Evolutionary conservation across 768 basidiomycete species (phyloP), one percentile per base, ranked within the genome.

Genomic region (Tricholoma terreum): DNA sequence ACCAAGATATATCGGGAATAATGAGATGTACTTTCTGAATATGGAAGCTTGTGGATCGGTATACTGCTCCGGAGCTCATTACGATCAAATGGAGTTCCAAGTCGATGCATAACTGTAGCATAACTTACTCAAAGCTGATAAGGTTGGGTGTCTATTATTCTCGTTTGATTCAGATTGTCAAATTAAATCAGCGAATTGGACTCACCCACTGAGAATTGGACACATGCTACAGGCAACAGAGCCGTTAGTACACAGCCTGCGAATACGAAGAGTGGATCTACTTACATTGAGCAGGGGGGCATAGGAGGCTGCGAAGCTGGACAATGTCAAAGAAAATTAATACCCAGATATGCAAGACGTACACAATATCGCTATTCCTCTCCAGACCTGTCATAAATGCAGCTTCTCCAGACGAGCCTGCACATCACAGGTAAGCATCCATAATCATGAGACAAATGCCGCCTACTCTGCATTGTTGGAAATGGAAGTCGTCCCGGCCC

Each of bases 381-480:
- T 86, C 84, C 7, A 85, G 59, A 11, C 85, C 84, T 0, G 81
- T 85, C 84, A 85, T 84, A 63, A 80, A 86, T 1, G 81, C 82
- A 2, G 84, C 84, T 64, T 86, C 84, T 22, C 76, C 81, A 0
- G 75, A 63, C 19, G 81, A 65, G 52, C 79, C 81, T 81, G 36
- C 3, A n/a, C n/a, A 57, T 54, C 12, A 15, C 33, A 17, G 7
- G 22, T 17, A 2, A 15, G 50, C 15, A 46, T 38, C 17, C n/a
- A 42, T 42, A 15, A 14, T 17, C 1, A 30, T 6, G 1, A 34
- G 1, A 6, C 10, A 19, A 55, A 12, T 36, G 19, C 10, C 3
- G 59, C 75, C 55, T 48, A 82, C 83, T 76, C 61, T 78, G 71
- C 65, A 84, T 71, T 12, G 79, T 80, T 3, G 84, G 83, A 63